phyloP scores from a whole-genome alignment of 2,329 filamentous ascomycete species.

The Zalaria sp. region DNA sequence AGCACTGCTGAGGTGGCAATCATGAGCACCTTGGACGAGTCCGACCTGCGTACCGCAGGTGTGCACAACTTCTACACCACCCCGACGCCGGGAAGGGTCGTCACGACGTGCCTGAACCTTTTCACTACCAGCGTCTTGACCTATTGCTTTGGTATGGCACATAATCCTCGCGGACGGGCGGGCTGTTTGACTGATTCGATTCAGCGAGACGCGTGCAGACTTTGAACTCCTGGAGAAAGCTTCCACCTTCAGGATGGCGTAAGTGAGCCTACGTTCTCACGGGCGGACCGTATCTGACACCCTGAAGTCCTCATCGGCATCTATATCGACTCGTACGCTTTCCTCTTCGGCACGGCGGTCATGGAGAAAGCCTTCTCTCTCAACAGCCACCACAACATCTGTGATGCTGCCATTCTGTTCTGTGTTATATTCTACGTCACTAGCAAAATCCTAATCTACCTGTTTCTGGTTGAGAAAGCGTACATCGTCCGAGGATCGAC shows the following conservation, averaged over 20 bases:
- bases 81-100: not conserved
- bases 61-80: too few species aligned
- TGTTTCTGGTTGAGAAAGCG: conserved; percentile 1
- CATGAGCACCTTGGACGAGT: too few species aligned
- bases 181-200: not conserved
- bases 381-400: not conserved
- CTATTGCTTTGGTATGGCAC: not conserved
- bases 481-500: not conserved
- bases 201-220: not conserved
- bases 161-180: not conserved
- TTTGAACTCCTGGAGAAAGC: not conserved
- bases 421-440: not conserved
- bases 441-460: not conserved
- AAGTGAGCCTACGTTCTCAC: not conserved
- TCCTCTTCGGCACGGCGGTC: conserved; percentile 1
- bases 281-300: not conserved
- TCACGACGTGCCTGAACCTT: not conserved
- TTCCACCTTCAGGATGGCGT: not conserved
- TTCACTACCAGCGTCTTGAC: not conserved
- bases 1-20: too few species aligned
- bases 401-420: conserved; percentile 1
- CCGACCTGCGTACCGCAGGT: too few species aligned
- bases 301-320: not conserved
- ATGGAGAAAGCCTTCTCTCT: not conserved
- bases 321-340: conserved; percentile 1